Evolutionary conservation across 2,329 filamentous ascomycete species (phyloP).

Genomic region (Fusarium illudens): DNA sequence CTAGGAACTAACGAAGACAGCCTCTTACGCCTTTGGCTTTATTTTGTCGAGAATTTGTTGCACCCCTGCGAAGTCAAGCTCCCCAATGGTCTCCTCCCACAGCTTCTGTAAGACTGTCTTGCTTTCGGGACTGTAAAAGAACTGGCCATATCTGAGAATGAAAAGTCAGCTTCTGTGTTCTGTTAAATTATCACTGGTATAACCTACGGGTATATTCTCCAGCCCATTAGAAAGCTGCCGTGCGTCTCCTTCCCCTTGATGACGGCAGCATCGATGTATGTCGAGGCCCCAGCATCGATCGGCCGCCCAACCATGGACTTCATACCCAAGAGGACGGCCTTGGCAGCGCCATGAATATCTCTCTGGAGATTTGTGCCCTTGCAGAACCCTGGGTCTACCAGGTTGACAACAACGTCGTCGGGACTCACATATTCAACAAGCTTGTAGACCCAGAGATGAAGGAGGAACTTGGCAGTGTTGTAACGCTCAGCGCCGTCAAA

Average conservation of each 20-base stretch:
- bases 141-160: not conserved
- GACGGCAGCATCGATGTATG: constrained; percentile 56
- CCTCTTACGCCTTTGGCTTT: not conserved
- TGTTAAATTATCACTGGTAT: not conserved
- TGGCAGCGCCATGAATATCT: not conserved
- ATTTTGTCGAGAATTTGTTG: not conserved
- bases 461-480: constrained; percentile 40
- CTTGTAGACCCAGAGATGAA: constrained; percentile 48
- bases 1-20: too few species aligned
- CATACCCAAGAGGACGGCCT: not conserved
- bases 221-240: constrained; percentile 58
- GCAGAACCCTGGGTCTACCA: constrained; percentile 42
- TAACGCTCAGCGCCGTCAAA: constrained; percentile 37
- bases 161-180: not conserved
- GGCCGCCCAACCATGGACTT: constrained; percentile 40
- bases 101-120: not conserved
- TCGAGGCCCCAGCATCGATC: constrained; percentile 51
- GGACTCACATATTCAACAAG: constrained; percentile 46
- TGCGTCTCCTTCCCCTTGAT: constrained; percentile 58
- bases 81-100: constrained; percentile 1
- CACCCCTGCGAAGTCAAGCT: not conserved
- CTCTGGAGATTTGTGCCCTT: constrained; percentile 33
- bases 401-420: constrained; percentile 46
- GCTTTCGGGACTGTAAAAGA: not conserved
- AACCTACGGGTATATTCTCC: constrained; percentile 41